Evolutionary conservation across 2,329 filamentous ascomycete genomes (phyloP), one percentile per base, ranked within the genome.

Genomic region (Madurella fahalii): DNA sequence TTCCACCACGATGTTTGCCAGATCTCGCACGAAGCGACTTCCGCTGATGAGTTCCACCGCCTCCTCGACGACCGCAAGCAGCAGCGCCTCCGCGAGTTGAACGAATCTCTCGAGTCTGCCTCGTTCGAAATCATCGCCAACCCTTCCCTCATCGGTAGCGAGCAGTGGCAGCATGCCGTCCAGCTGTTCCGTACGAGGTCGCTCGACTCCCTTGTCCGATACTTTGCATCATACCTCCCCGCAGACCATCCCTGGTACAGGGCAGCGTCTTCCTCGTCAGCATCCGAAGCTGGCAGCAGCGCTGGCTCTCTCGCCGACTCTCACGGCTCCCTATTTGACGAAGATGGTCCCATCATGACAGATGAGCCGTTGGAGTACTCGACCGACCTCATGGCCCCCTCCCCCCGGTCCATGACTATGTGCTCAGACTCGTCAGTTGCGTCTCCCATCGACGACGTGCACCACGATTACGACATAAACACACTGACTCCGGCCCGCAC

Each of bases 1-100:
- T 84, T 84, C 58, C 79, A 83, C 65, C 78, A 82, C 67, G 81
- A 84, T 64, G 81, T 84, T 59, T 81, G 70, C 70, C 81, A 84
- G 68, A 75, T 83, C 47, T 80, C 81, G 37, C 72, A 69, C 64
- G 69, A 73, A 50, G 80, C 81, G 51, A 68, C 70, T 52, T 74
- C 75, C n/a, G 58, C 69, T 52, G 76, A 76, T 45, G 77, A 83
- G 62, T 82, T 84, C 63, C 77, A 83, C 62, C 71, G 69, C 44
- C 68, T 81, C 53, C 73, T 84, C 68, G 73, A 76, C 57, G 71
- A 75, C 50, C 80, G 81, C 61, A 80, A 78, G 69, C 69, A 75
- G 32, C 74, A 78, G 62, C 79, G 81, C 18, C 69, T 83, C 45
- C 70, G 69, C 57, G 80, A 84, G 64, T 71, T 84, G 54, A 79